Evolutionary conservation across 1,139 yeast genomes (phyloP).

Genomic region (Protomyces macrosporus): DNA sequence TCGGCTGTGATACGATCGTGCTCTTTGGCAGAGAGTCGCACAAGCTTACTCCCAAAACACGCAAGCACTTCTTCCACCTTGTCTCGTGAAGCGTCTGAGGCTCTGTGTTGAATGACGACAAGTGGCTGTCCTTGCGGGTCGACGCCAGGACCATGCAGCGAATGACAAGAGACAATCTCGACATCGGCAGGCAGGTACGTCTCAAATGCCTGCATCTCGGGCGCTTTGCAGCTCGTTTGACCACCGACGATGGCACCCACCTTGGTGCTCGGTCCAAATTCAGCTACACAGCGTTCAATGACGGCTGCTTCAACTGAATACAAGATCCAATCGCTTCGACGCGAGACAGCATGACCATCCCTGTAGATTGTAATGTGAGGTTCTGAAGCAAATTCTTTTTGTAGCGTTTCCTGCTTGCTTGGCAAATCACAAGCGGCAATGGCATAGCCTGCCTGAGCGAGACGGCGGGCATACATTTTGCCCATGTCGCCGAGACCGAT

Average conservation of each 20-base stretch:
- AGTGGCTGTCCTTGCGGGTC: slow-evolving; percentile 87
- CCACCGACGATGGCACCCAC: slow-evolving; percentile 93
- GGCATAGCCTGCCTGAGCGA: slow-evolving; percentile 62
- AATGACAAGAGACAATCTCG: slow-evolving; percentile 79
- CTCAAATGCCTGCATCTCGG: slow-evolving; percentile 85
- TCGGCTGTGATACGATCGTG: slow-evolving; percentile 96
- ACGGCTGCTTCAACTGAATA: slow-evolving; percentile 89
- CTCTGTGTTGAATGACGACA: slow-evolving; percentile 73
- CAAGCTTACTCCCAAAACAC: slow-evolving; percentile 72
- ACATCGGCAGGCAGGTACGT: slow-evolving; percentile 65
- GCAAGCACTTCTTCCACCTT: slow-evolving; percentile 62
- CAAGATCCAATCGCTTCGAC: slow-evolving; percentile 72
- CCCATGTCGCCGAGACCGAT: slow-evolving; percentile 99
- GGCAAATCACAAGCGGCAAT: slow-evolving; percentile 90
- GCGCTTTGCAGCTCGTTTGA: slow-evolving; percentile 90
- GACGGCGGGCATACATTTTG: slow-evolving; percentile 67
- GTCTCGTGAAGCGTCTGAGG: slow-evolving; percentile 50
- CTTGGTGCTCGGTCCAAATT: slow-evolving; percentile 83
- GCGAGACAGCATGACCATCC: slow-evolving; percentile 79
- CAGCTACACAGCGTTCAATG: slow-evolving; percentile 61
- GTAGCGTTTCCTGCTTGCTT: slow-evolving; percentile 51
- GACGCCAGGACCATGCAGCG: slow-evolving; percentile 91
- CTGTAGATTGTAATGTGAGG: slow-evolving; percentile 50
- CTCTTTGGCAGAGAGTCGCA: slow-evolving; percentile 70
- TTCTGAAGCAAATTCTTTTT: slow-evolving; percentile 41